Base-by-base conservation (phyloP, 139 green algal species). In the Micractinium conductrix region DNA sequence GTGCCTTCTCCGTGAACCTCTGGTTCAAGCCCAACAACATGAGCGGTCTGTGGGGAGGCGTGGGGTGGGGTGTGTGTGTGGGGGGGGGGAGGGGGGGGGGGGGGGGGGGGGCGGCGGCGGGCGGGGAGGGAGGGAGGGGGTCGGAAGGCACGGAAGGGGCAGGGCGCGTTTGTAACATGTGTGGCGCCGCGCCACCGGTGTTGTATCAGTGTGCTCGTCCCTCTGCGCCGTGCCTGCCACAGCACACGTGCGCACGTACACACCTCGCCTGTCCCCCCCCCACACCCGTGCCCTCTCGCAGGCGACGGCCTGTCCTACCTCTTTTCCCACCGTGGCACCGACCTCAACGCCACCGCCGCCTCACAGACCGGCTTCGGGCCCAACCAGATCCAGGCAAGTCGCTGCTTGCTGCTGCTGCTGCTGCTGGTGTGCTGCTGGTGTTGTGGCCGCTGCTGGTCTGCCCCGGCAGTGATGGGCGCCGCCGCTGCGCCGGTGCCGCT, bases 1-100 rank as follows among this genome's bases (percentile, higher is more conserved):
- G 92, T 22, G 67, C 84, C 55, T 93, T 94, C 72, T 79, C 92
- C 2, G 35, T 95, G 33, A 93, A 92, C 70, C n/a, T 95, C 4
- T 95, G 92, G 92, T 78, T 93, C 69, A 90, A 81, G 60, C 65
- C 88, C 8, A 79, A 79, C 44, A 75, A 58, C 78, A 60, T 83
- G 62, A 38, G 42, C 1, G 78, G 75, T 50, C 43, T 62, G 71
- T 26, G n/a, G n/a, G n/a, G n/a, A n/a, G n/a, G n/a, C n/a, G n/a
- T n/a, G n/a, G n/a, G n/a, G n/a, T n/a, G n/a, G n/a, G n/a, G n/a
- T n/a, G n/a, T n/a, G n/a, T n/a, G n/a, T n/a, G n/a, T n/a, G n/a
- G n/a, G n/a, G n/a, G n/a, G n/a, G n/a, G n/a, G n/a, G n/a, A n/a
- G n/a, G n/a, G n/a, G n/a, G n/a, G n/a, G n/a, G n/a, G n/a, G n/a